These are phyloP conservation scores for Macaranga tanarius DNA, from an alignment of 441 rosid genomes.

Conservation along the genomic window DNA sequence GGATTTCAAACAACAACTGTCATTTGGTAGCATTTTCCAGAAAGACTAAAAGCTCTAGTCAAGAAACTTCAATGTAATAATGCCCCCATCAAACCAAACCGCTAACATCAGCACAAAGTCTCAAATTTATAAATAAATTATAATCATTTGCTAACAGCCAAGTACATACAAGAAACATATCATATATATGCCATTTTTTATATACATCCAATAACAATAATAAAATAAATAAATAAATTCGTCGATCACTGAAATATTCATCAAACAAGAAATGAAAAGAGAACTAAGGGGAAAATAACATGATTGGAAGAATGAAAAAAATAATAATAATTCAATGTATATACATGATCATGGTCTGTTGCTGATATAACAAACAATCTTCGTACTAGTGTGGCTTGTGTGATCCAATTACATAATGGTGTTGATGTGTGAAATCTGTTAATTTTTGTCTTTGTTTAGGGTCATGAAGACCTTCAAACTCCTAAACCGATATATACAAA, in stretches of 20 bases:
- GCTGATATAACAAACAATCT: background rate
- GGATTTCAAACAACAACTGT: no score
- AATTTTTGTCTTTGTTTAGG: background rate
- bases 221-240: background rate
- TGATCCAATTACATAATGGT: slow-evolving; percentile 3
- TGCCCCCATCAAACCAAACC: no score
- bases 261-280: background rate
- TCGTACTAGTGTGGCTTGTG: background rate
- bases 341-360: background rate
- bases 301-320: background rate
- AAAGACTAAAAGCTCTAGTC: no score
- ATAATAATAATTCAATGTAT: background rate
- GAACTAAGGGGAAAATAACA: background rate
- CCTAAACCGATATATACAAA: slow-evolving; percentile 18
- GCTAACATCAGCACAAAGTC: no score
- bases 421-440: background rate
- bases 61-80: no score
- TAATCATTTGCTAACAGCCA: no score
- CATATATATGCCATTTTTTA: no score
- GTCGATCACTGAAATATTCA: background rate
- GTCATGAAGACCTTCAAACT: slow-evolving; percentile 3
- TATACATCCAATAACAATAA: no score
- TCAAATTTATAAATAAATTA: background rate
- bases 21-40: no score
- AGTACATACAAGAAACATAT: no score